Evolutionary conservation across 2,329 filamentous ascomycete species (phyloP), one percentile per base, ranked within the genome.

Genomic region (Tolypocladium tropicale): DNA sequence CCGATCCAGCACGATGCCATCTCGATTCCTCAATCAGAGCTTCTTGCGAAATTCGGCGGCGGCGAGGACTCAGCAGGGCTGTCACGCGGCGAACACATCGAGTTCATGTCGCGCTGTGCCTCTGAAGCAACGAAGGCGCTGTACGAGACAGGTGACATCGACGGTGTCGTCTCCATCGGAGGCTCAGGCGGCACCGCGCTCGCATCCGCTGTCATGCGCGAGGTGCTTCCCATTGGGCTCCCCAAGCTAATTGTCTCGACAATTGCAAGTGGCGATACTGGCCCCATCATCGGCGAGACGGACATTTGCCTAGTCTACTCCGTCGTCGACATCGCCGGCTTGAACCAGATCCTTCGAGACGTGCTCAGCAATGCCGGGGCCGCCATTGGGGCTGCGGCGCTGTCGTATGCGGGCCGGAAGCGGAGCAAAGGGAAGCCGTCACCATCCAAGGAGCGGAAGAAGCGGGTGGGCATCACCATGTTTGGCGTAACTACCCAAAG

Each of bases 401-500:
- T 60, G 2, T 69, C 74, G 0, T 82, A 81, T 57, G 63, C 58
- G 6, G 37, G 53, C 9, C 58, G 60, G 11, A 25, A 41, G 33
- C 52, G 57, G 16, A 52, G 37, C 9, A 54, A 57, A 16, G 28
- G 58, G 33, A 34, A 34, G 28, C 48, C 36, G 2, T 49, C 56
- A 1, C 39, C 55, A 2, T 53, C 59, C 10, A 76, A 75, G 61
- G 78, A 76, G 55, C 72, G 78, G n/a, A 36, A 12, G 34, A 36
- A 36, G 10, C 34, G 34, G 0, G 73, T 89, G 7, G 86, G 78
- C 0, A 78, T 89, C 28, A 88, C 85, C 2, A 89, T 89, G 86
- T 89, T 89, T 63, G 86, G 86, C 2, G 85, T 89, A 7, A 90
- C 86, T 0, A 89, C 85, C 0, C 84, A 85, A 0, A 81, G 79